Base-by-base conservation (phyloP, 2,329 filamentous ascomycete species). In the Graphiopsis chlorocephala region DNA sequence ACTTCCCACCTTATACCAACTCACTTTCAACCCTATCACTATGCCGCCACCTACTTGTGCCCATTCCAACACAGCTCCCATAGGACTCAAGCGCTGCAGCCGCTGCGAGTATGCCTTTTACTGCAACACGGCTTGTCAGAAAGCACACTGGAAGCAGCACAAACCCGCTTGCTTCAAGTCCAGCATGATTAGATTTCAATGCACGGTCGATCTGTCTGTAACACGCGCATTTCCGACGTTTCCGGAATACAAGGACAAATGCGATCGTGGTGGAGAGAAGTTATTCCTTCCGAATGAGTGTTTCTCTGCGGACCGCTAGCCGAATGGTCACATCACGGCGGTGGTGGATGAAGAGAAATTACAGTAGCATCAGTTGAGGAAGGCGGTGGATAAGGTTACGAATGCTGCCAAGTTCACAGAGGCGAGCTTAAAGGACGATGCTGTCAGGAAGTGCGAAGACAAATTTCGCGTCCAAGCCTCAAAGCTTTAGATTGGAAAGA, bases 101-200 rank as follows among this genome's bases (percentile, higher is more conserved):
- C 68, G 69, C 64, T 78, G 76, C 70, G 70, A 70, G 25, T 65
- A 65, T 1, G 67, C 68, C 28, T 52, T 23, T 15, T 78, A 77
- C 69, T 78, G 77, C 60, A 65, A 67, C 45, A 70, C 68, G 47
- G 71, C 73, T 12, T 78, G 75, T 63, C 74, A 78, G 61, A 75
- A 71, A 31, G 66, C 70, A n/a, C 68, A 76, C 61, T 76, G 71
- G 72, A 75, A 75, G 53, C 52, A n/a, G 1, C 75, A 78, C 72
- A 77, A 78, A 67, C 20, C 25, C 17, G 8, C 17, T 23, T 50
- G 47, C 47, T 6, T 6, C 47, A 50, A 50, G 47, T 50, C n/a
- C n/a, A n/a, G n/a, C n/a, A n/a, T n/a, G n/a, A n/a, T n/a, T n/a
- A n/a, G n/a, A n/a, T n/a, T n/a, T n/a, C n/a, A n/a, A n/a, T n/a